Evolutionary conservation across 129 eudicot species (phyloP), one percentile per base, ranked within the genome.

Genomic region (Lactuca saligna): DNA sequence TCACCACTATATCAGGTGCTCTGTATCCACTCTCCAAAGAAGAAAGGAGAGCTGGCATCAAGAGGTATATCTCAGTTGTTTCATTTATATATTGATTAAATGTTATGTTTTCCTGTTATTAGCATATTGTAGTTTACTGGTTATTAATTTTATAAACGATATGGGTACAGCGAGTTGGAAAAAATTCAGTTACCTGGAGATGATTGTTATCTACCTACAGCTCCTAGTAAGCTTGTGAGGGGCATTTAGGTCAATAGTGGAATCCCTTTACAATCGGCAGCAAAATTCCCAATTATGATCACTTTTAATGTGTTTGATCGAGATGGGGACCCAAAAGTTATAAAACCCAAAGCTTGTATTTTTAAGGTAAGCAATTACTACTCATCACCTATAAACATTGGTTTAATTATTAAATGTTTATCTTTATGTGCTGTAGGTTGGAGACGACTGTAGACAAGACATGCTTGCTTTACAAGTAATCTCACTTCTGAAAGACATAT

Each of bases 241-340:
- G 97, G 99, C 51, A 89, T 93, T 78, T 92, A 81, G 81, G 88
- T 89, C 57, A 86, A 93, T 66, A 93, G 97, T 87, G 99, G 99
- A 68, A 89, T 93, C 57, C 95, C 99, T 25, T 83, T 93, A 72
- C 99, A 93, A 68, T 93, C 99, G 53, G 99, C 99, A 14, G 99
- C 99, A 59, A 93, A 93, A 78, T 97, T 93, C 82, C 99, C 99
- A 31, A 93, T 93, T 69, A 93, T 93, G 99, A 93, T 93, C 81
- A 93, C 99, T 39, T 93, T 93, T 76, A 81, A 93, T 73, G 99
- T 93, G 78, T 95, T 66, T 68, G 95, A 93, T 71, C 72, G 79
- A 63, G 90, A 85, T 31, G 95, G 99, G 12, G 90, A 93, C 69
- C 87, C 46, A 7, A 85, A 82, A 15, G 87, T 80, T 70, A 69